phyloP scores from a whole-genome alignment of 2,329 filamentous ascomycete genomes.

The Cladosporium sp. region DNA sequence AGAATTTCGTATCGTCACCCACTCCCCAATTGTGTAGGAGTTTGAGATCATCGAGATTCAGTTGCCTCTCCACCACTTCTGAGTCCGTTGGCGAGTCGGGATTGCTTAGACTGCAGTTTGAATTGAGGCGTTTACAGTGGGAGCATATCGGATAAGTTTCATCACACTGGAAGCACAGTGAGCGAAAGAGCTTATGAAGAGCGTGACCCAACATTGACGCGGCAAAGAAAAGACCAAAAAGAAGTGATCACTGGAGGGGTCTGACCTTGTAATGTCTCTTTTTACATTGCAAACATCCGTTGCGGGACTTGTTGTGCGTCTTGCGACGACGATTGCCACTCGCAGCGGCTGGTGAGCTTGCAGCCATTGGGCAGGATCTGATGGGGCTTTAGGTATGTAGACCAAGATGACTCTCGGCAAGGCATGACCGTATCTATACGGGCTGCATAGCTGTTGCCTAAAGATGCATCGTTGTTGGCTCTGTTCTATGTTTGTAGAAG shows the following conservation, averaged over 20 bases:
- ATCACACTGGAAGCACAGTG: slow-evolving; percentile 14
- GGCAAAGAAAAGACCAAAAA: neutral
- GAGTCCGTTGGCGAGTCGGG: neutral
- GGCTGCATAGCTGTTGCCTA: neutral
- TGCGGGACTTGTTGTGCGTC: slow-evolving; percentile 36
- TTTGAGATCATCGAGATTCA: slow-evolving; percentile 15
- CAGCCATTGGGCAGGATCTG: neutral
- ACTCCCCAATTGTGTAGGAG: slow-evolving; percentile 13
- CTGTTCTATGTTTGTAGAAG: too few species aligned
- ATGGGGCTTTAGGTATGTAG: too few species aligned
- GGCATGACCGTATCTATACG: neutral
- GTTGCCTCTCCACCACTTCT: neutral
- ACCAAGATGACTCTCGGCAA: neutral
- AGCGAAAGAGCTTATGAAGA: slow-evolving; percentile 1
- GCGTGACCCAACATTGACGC: neutral
- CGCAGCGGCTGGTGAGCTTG: neutral
- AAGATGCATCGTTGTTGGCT: too few species aligned
- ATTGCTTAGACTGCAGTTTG: slow-evolving; percentile 12
- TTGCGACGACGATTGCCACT: slow-evolving; percentile 21
- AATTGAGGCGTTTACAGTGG: slow-evolving; percentile 11
- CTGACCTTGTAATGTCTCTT: slow-evolving; percentile 35
- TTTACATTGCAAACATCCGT: slow-evolving; percentile 36
- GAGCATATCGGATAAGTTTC: slow-evolving; percentile 14
- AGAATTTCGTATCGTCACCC: slow-evolving; percentile 3
- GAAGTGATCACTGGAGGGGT: neutral